Evolutionary conservation across 768 basidiomycete genomes (phyloP).

Genomic region (Rhizopogon rudus): DNA sequence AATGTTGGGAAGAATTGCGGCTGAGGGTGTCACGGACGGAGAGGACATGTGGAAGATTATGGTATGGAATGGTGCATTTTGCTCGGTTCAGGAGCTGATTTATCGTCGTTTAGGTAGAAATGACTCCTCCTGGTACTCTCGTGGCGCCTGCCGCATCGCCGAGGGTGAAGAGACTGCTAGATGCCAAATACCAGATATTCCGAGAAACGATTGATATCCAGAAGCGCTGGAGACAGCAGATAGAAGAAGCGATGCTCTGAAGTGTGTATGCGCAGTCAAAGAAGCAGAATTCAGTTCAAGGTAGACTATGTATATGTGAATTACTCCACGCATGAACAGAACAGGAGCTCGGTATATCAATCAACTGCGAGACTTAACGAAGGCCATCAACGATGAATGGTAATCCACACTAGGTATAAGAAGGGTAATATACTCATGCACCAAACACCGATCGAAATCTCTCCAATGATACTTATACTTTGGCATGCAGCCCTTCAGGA

Average conservation of each 20-base stretch:
- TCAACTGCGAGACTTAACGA: background rate
- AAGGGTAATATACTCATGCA: background rate
- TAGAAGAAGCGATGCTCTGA: conserved; percentile 51
- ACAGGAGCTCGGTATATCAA: background rate
- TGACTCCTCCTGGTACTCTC: conserved; percentile 81
- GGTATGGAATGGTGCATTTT: conserved; percentile 39
- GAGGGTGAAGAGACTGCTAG: conserved; percentile 70
- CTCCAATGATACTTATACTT: background rate
- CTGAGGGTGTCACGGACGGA: conserved; percentile 51
- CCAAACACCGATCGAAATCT: background rate
- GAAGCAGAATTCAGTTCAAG: background rate
- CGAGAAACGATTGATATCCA: conserved; percentile 87
- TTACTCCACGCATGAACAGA: background rate
- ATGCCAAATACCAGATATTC: conserved; percentile 94
- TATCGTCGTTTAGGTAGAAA: conserved; percentile 57
- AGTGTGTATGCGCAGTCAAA: background rate
- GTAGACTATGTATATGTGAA: background rate
- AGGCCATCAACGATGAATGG: conserved; percentile 24
- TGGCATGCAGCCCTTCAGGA: conserved; percentile 8
- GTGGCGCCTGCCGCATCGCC: conserved; percentile 57
- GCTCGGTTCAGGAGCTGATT: background rate
- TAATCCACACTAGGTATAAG: conserved; percentile 19
- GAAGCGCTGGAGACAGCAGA: conserved; percentile 76
- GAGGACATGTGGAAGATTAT: conserved; percentile 87
- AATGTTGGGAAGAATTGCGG: conserved; percentile 88